Evolutionary conservation across 1,284 basidiomycete genomes (phyloP).

Genomic region (Amylostereum chailletii): DNA sequence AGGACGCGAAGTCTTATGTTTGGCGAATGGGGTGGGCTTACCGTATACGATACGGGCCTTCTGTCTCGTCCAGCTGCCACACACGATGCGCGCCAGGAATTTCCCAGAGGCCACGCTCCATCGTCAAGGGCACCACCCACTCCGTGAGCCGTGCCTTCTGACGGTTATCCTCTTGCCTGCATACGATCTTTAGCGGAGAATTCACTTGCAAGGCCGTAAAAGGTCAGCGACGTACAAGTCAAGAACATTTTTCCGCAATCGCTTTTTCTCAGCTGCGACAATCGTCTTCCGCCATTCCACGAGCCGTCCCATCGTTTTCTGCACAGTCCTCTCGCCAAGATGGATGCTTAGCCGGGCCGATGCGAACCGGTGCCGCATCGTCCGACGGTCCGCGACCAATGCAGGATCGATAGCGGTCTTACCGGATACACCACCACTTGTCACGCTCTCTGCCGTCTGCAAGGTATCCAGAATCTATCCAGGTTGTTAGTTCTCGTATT

Average conservation of each 20-base stretch:
- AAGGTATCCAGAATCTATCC: constrained; percentile 49
- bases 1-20: background rate
- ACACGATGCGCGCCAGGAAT: constrained; percentile 35
- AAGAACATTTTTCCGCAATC: constrained; percentile 58
- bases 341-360: constrained; percentile 52
- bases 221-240: constrained; percentile 40
- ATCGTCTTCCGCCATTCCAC: constrained; percentile 67
- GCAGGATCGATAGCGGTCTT: constrained; percentile 42
- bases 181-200: constrained; percentile 1
- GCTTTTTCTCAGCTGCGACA: constrained; percentile 55
- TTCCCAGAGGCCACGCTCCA: constrained; percentile 78
- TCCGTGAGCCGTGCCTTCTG: constrained; percentile 56
- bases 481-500: constrained; percentile 6
- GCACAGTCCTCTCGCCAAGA: constrained; percentile 50
- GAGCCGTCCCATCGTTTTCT: constrained; percentile 52
- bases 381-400: constrained; percentile 38
- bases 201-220: background rate
- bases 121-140: constrained; percentile 47
- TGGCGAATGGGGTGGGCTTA: constrained; percentile 20
- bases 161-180: constrained; percentile 63
- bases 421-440: constrained; percentile 36
- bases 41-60: constrained; percentile 81
- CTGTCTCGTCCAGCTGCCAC: constrained; percentile 83
- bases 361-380: constrained; percentile 41
- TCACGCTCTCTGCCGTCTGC: constrained; percentile 40